Conservation (phyloP, 441 rosid species). For the Jatropha multifida region DNA sequence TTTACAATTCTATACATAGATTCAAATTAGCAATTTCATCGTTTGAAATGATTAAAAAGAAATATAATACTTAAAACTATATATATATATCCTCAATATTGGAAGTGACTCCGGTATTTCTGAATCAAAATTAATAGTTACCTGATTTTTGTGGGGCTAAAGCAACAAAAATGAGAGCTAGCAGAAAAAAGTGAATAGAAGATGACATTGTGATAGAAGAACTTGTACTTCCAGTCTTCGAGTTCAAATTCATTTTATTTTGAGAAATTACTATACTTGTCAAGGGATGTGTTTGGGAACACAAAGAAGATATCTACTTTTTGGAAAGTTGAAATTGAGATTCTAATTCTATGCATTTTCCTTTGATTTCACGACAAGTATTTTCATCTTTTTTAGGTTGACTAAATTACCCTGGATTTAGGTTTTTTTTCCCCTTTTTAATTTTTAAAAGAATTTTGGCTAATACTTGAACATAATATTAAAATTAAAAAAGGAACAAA, state of each 20-base stretch:
- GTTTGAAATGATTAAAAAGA: no score
- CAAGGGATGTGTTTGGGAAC: not conserved
- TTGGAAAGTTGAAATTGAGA: constrained; percentile 34
- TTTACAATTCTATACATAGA: no score
- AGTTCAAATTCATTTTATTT: not conserved
- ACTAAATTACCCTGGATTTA: constrained; percentile 7
- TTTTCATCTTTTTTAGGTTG: not conserved
- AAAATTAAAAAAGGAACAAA: no score
- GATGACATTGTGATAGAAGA: constrained; percentile 28
- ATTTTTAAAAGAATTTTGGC: not conserved
- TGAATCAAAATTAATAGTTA: not conserved
- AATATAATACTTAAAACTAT: no score
- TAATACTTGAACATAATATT: no score
- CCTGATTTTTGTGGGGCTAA: constrained; percentile 33
- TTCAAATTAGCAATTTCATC: no score
- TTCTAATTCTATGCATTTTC: constrained; percentile 26
- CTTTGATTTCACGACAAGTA: constrained; percentile 33
- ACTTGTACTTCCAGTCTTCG: not conserved
- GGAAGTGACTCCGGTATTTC: no score
- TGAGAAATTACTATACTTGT: not conserved
- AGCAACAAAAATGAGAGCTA: constrained; percentile 27
- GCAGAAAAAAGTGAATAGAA: constrained; percentile 9
- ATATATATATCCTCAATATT: no score
- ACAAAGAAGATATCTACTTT: constrained; percentile 26
- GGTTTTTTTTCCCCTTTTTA: not conserved